Conservation (phyloP, 768 basidiomycete genomes). For the Leccinum fibrillosum region DNA sequence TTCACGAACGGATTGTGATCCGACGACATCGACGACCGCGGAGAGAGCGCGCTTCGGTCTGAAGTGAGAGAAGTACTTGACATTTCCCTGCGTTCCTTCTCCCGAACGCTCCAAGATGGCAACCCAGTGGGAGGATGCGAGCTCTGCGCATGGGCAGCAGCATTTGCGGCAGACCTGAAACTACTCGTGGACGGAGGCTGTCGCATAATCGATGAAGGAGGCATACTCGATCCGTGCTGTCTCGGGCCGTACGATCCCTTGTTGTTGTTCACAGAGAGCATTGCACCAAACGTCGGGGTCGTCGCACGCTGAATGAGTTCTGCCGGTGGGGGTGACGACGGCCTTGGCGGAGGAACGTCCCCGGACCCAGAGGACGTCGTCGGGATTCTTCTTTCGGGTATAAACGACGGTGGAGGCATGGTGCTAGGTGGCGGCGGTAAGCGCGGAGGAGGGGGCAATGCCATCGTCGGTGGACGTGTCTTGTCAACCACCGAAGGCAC, state of each 20-base stretch:
- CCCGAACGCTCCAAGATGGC: conserved; percentile 49
- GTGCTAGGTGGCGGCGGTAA: conserved; percentile 66
- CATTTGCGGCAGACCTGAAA: conserved; percentile 68
- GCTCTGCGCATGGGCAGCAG: conserved; percentile 49
- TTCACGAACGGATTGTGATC: conserved; percentile 49
- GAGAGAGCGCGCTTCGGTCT: conserved; percentile 64
- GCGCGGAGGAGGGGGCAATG: conserved; percentile 75
- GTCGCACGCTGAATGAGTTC: conserved; percentile 92
- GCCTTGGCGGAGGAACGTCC: conserved; percentile 77
- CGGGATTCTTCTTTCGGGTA: conserved; percentile 63
- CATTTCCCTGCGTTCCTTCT: conserved; percentile 53
- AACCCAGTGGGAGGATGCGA: conserved; percentile 41
- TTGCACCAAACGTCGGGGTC: conserved; percentile 73
- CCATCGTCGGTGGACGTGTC: conserved; percentile 82
- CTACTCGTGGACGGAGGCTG: conserved; percentile 77
- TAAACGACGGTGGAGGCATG: conserved; percentile 74
- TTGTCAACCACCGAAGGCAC: conserved; percentile 61
- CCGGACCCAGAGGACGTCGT: conserved; percentile 43
- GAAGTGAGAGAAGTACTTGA: conserved; percentile 72
- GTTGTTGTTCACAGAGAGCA: conserved; percentile 55
- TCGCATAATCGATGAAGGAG: conserved; percentile 61
- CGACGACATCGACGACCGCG: conserved; percentile 80
- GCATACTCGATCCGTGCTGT: conserved; percentile 73
- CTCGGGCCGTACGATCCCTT: conserved; percentile 47
- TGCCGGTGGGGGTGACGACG: conserved; percentile 88